Percentiles rank a stretch among this genome's conserved stretches.
Conservation (phyloP, 768 basidiomycete genomes). For the Cytidiella melzeri region DNA sequence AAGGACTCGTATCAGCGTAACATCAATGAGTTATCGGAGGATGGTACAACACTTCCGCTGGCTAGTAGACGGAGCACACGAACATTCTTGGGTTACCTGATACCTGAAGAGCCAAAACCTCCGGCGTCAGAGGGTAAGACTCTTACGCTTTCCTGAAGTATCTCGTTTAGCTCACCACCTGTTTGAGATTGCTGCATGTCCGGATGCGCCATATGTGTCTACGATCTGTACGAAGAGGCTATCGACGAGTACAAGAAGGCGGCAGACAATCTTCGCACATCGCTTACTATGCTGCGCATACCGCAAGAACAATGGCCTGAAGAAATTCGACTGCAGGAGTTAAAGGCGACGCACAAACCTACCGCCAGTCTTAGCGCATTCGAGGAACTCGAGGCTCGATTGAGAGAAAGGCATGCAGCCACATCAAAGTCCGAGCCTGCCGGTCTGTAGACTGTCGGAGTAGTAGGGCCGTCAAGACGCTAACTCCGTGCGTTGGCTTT, state of each 20-base stretch:
- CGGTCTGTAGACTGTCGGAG: conserved; percentile 6
- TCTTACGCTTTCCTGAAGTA: background rate
- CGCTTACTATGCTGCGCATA: conserved; percentile 42
- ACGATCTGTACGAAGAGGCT: conserved; percentile 80
- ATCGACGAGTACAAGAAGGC: conserved; percentile 55
- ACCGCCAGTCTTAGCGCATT: conserved; percentile 55
- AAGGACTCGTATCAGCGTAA: conserved; percentile 33
- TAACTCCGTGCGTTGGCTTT: background rate
- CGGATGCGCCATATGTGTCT: conserved; percentile 87
- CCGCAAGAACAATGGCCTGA: conserved; percentile 64
- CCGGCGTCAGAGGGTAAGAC: conserved; percentile 63
- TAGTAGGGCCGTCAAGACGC: background rate
- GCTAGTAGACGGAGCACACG: conserved; percentile 11
- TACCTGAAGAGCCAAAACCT: conserved; percentile 56
- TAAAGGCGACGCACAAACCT: conserved; percentile 14
- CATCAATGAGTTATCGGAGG: conserved; percentile 19
- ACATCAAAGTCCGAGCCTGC: conserved; percentile 3
- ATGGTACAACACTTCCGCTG: conserved; percentile 5
- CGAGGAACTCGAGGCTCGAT: conserved; percentile 58
- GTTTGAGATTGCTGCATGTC: conserved; percentile 91
- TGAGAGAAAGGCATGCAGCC: conserved; percentile 41
- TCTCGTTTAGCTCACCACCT: background rate
- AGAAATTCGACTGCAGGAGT: conserved; percentile 30
- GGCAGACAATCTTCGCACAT: conserved; percentile 40
- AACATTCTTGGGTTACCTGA: conserved; percentile 45